Percentiles rank a stretch among this genome's conserved stretches.
Evolutionary conservation across 1,284 basidiomycete species (phyloP).

Genomic region (Ustilago hordei): DNA sequence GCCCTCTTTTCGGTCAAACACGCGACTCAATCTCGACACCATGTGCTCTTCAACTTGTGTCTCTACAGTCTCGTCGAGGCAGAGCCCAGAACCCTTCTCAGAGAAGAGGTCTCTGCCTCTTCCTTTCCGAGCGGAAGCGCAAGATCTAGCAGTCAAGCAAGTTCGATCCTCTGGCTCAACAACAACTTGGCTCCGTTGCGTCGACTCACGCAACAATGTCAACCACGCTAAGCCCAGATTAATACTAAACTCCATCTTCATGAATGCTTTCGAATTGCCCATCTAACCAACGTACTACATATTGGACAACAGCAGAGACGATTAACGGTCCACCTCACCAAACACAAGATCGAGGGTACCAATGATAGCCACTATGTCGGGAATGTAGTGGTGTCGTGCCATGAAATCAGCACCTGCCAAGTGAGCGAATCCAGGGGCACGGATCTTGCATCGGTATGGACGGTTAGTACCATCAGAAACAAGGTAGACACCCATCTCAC

Average conservation of each 20-base stretch:
- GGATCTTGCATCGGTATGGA: conserved; percentile 68
- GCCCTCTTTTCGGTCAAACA: conserved; percentile 5
- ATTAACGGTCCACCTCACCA: conserved; percentile 67
- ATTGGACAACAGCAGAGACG: not conserved
- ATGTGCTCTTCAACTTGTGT: not conserved
- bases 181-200: too few relatives aligned
- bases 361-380: conserved; percentile 68
- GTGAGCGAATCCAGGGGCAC: conserved; percentile 68
- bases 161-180: not conserved
- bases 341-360: conserved; percentile 69
- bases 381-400: conserved; percentile 66
- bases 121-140: not conserved
- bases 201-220: too few relatives aligned
- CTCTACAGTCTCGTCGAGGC: not conserved
- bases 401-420: conserved; percentile 68
- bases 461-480: conserved; percentile 68
- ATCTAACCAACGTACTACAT: conserved; percentile 20
- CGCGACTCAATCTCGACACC: not conserved
- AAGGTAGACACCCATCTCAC: conserved; percentile 80
- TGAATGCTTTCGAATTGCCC: conserved; percentile 17
- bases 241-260: not conserved
- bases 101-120: not conserved
- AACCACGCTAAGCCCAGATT: too few relatives aligned
- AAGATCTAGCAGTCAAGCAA: not conserved
- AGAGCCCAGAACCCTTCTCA: not conserved